phyloP scores from a whole-genome alignment of 2,329 filamentous ascomycete species.

The Fusarium coicis region DNA sequence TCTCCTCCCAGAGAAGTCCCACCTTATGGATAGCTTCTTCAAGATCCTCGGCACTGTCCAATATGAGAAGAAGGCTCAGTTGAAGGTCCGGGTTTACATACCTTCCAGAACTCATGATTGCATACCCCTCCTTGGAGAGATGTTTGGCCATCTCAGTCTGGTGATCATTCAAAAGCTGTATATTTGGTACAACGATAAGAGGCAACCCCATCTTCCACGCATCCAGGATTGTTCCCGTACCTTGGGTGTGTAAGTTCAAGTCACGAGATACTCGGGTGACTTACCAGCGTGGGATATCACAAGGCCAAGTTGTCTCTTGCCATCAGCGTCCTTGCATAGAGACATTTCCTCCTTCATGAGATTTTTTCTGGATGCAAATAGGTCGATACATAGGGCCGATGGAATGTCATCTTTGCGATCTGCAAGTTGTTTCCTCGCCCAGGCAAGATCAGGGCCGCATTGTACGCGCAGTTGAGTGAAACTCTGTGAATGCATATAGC shows the following conservation, averaged over 20 bases:
- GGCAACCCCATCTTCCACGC: constrained; percentile 78
- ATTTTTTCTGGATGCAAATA: constrained; percentile 50
- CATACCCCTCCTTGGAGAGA: constrained; percentile 78
- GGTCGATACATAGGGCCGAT: constrained; percentile 38
- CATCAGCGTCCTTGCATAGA: constrained; percentile 59
- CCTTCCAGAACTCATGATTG: constrained; percentile 76
- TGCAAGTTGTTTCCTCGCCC: constrained; percentile 44
- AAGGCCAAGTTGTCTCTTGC: constrained; percentile 69
- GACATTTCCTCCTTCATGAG: constrained; percentile 62
- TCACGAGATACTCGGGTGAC: not conserved
- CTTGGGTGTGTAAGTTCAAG: constrained; percentile 57
- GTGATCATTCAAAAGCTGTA: constrained; percentile 85
- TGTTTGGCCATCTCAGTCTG: constrained; percentile 87
- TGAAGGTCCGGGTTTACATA: constrained; percentile 52
- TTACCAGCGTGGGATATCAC: constrained; percentile 91
- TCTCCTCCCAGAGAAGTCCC: constrained; percentile 50
- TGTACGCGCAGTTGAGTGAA: constrained; percentile 84
- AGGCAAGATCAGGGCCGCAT: constrained; percentile 74
- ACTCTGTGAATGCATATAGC: constrained; percentile 63
- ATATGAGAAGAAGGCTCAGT: not conserved
- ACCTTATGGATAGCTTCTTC: constrained; percentile 52
- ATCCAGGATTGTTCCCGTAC: constrained; percentile 89
- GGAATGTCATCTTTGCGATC: constrained; percentile 41
- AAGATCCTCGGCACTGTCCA: constrained; percentile 46
- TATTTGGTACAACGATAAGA: constrained; percentile 91